Evolutionary conservation across 148 eudicot genomes (phyloP).

Genomic region (Rhododendron kiyosumense): DNA sequence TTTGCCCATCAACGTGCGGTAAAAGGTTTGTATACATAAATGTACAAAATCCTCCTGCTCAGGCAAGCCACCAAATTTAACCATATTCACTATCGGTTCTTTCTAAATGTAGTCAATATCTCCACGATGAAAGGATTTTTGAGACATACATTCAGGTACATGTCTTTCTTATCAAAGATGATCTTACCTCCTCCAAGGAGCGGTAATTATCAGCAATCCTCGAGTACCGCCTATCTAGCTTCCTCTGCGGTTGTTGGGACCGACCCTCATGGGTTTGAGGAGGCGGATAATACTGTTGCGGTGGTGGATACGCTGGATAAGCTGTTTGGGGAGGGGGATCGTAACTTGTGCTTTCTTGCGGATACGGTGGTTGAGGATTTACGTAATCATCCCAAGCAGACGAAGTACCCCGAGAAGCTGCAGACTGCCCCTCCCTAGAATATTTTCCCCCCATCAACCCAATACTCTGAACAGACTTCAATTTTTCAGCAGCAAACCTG

Average conservation of each 20-base stretch:
- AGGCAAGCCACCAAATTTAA: not conserved
- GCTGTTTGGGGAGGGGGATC: constrained; percentile 27
- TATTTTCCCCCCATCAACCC: constrained; percentile 49
- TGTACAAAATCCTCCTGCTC: not conserved
- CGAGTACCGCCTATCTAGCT: constrained; percentile 69
- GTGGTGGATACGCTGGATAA: constrained; percentile 36
- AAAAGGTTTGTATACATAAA: not conserved
- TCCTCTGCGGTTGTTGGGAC: constrained; percentile 40
- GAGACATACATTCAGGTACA: not conserved
- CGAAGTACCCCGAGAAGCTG: constrained; percentile 21
- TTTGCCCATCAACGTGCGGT: not conserved
- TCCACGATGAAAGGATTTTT: not conserved
- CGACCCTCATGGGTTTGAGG: constrained; percentile 22
- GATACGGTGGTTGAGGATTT: constrained; percentile 35
- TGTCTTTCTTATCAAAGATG: no score
- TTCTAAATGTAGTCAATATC: not conserved
- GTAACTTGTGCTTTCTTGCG: constrained; percentile 30
- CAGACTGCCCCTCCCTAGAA: constrained; percentile 38
- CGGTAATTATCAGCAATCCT: constrained; percentile 84
- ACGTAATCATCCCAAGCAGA: constrained; percentile 28
- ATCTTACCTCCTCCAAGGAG: constrained; percentile 79
- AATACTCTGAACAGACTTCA: not conserved
- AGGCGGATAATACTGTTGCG: constrained; percentile 30
- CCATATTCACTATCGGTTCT: not conserved
- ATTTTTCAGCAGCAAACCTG: constrained; percentile 1